Base-by-base conservation (phyloP, 306 rosid species). In the Malus sieversii region DNA sequence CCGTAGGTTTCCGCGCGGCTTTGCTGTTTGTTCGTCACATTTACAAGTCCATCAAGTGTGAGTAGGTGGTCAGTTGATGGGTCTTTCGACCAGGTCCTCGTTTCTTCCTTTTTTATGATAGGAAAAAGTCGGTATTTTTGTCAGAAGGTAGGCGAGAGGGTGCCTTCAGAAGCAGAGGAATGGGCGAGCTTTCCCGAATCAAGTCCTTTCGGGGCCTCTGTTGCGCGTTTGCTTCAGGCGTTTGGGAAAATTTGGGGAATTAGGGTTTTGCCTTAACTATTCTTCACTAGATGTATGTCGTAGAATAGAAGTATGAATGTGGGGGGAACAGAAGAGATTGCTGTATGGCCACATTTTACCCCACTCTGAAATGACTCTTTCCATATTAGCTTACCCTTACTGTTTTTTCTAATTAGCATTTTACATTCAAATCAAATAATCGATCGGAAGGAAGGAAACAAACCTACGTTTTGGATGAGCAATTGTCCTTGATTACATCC, bases 31-130 rank as follows among this genome's bases (percentile, higher is more conserved):
- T 94, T 74, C 94, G 97, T 61, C 98, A 94, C 75, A 94, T 94
- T 73, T 94, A 94, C 89, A 84, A 91, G 87, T 94, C 98, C 79
- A 94, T 94, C 92, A 94, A 94, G 90, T 94, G 98, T 80, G 98
- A 94, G 87, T 91, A 89, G 83, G 30, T 20, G 51, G 52, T 75
- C 70, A 82, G 74, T 67, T 76, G 77, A 75, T 83, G 72, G 32
- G 77, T 25, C 52, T 38, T 79, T 79, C 46, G 70, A 70, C 75
- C 75, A 77, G 57, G 72, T 69, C 78, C 57, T 75, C n/a, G 42
- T 29, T 75, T 73, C 77, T 70, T 80, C 78, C 73, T 69, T 70
- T 85, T 42, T 80, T 42, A 59, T 58, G 77, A 68, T 68, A 71
- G 86, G 73, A 77, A 84, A 76, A 80, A 79, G 67, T 79, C 80